Percentiles rank a stretch among this genome's conserved stretches.
These are phyloP conservation scores for Anaeromyces robustus DNA, from an alignment of 192 early-diverging fungal species.

Conservation along the genomic window DNA sequence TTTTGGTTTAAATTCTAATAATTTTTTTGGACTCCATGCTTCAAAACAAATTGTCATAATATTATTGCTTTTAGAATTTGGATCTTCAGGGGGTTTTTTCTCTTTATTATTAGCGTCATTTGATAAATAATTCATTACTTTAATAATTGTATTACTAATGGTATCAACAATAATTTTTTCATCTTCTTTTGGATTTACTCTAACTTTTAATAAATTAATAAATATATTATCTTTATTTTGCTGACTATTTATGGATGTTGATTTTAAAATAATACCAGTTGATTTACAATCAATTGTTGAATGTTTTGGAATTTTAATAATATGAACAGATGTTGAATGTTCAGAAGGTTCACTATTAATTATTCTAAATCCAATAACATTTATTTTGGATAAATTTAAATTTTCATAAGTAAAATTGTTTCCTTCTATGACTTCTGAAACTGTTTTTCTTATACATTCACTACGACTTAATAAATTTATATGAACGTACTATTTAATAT, in stretches of 20 bases:
- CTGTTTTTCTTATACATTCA: not conserved
- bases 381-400: not conserved
- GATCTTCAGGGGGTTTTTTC: not conserved
- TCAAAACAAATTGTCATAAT: not conserved
- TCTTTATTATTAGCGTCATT: not conserved
- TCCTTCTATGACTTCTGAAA: not conserved
- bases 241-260: not conserved
- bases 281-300: not conserved
- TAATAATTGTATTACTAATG: not conserved
- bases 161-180: not conserved
- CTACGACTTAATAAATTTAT: not conserved
- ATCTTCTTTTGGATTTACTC: not conserved
- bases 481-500: not conserved
- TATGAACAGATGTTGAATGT: not conserved
- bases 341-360: not conserved
- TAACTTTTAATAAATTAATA: not conserved
- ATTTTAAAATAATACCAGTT: not conserved
- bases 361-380: not conserved
- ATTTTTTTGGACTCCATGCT: not conserved
- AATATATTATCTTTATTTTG: not conserved
- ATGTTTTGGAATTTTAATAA: not conserved
- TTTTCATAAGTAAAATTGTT: not conserved
- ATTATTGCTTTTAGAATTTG: not conserved
- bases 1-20: not conserved
- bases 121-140: not conserved